Base-by-base conservation (phyloP, 352 stramenopile species). In the Phytophthora hibernalis region DNA sequence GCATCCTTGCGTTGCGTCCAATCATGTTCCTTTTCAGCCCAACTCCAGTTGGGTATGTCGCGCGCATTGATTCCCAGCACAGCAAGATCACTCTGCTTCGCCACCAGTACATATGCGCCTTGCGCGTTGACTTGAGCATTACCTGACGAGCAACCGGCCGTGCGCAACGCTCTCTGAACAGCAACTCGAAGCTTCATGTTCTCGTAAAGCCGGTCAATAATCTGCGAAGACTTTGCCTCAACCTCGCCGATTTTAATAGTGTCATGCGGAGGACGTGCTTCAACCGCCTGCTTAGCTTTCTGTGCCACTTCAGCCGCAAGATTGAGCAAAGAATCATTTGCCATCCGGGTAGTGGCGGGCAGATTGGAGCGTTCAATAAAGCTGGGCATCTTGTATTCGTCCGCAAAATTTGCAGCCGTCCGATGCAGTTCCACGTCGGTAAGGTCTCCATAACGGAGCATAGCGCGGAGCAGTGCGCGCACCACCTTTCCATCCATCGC, bases 121-220 rank as follows among this genome's bases (percentile, higher is more conserved):
- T 90, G 85, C 43, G 65, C 68, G 68, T 72, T 79, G 9, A 21
- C 63, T 55, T 74, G 54, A 59, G 71, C 68, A 55, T 54, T 77
- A 38, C 79, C 83, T 52, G 63, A 77, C 3, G 70, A 66, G 33
- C 76, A 90, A 20, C 74, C 69, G 6, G 72, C 65, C 0, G 80
- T 80, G 11, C 81, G 75, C 30, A 96, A 56, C 0, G 86, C 86
- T 8, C 86, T 86, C 63, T 96, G 88, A 44, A 96, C 82, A 26
- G 86, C 88, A 8, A 96, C 80, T 6, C 88, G 83, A 2, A 96
- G 76, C 68, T 96, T 96, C 3, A 96, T 63, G 59, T 96, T 96
- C 35, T 96, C 88, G 44, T 93, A 94, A 51, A 96, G 65, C 3
- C 88, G 82, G 69, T 94, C 88, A 52, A 96, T 82, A 51, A 96